Evolutionary conservation across 2,329 filamentous ascomycete species (phyloP), one percentile per base, ranked within the genome.

Genomic region (Verticillium tricorpus): DNA sequence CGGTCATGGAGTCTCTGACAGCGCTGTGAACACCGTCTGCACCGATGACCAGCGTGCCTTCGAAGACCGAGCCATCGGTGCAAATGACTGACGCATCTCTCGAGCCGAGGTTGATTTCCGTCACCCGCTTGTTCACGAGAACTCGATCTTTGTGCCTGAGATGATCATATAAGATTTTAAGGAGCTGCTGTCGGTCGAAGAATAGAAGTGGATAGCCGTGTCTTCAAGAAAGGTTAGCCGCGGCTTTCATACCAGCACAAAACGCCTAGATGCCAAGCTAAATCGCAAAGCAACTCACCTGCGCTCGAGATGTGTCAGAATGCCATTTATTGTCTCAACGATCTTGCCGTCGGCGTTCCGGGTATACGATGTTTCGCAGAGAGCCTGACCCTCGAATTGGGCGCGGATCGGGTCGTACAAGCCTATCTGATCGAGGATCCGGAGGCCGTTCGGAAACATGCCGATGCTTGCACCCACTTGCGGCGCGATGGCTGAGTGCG

Each of bases 391-490:
- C 9, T 56, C 40, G 11, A 60, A 67, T 32, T 62, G 31, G 12
- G 37, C 57, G 31, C 67, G 62, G 15, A 75, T 63, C 12, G 67
- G 64, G 11, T 75, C 70, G 14, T 66, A 77, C 39, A 73, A 64
- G 1, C 80, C 82, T 0, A 85, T 67, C 67, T 86, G 83, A 58
- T 84, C 82, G 0, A 84, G 67, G 7, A 85, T 78, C 0, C 77
- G 72, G 4, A 70, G 61, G 0, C 78, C 78, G 19, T 79, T 73
- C 0, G 82, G 72, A 0, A 75, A 63, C 0, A 85, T 65, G 1
- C 74, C 79, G 32, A 86, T 80, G 3, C 74, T 77, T 0, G 81
- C 81, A 0, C 83, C 83, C 0, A 78, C 70, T 22, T 77, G 71
- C 0, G 82, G 80, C 0, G 76, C 76, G 25, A 84, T 76, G 0